Evolutionary conservation across 805 yeast genomes (phyloP), one percentile per base, ranked within the genome.

Genomic region (Candida oleophila): DNA sequence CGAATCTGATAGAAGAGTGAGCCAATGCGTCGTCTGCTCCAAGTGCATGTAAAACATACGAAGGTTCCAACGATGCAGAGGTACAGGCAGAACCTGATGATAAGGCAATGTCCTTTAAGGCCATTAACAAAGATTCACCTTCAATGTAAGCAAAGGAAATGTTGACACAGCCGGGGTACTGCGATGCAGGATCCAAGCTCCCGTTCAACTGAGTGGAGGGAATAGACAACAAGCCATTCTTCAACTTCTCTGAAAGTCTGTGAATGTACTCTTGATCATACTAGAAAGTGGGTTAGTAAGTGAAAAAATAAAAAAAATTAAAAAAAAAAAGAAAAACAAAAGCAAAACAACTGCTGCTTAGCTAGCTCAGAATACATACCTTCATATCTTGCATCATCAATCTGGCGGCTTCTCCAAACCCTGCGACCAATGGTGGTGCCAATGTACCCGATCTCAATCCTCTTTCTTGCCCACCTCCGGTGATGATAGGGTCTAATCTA

Each of bases 381-480:
- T 71, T 83, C 77, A 76, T 80, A 62, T 94, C 99, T 56, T 74
- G 69, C 45, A 65, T 66, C 78, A 89, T 85, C 50, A 94, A 67
- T 61, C 96, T 79, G 37, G 97, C 94, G 28, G 99, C 99, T 69
- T 94, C 98, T 51, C 99, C 99, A 65, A 94, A 89, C 0, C 99
- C 99, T 32, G 90, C 85, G 37, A 92, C 88, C 61, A 90, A 76
- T 19, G 98, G 96, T n/a, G 99, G 96, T 3, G 99, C 91, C 62
- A 94, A 78, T 22, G 99, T 94, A 50, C 99, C 99, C 3, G 96
- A 87, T 71, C 99, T 81, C 60, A 94, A 76, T 49, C 99, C 99
- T 74, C 99, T 86, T 73, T 94, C 99, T 73, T 94, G 99, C 44
- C 99, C 99, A 71, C 99, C 99, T 55, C 99, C 99, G 49, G 90